Percentiles rank a stretch among this genome's conserved stretches.
Conservation (phyloP, 148 eudicot species). For the Rhododendron simsii region DNA sequence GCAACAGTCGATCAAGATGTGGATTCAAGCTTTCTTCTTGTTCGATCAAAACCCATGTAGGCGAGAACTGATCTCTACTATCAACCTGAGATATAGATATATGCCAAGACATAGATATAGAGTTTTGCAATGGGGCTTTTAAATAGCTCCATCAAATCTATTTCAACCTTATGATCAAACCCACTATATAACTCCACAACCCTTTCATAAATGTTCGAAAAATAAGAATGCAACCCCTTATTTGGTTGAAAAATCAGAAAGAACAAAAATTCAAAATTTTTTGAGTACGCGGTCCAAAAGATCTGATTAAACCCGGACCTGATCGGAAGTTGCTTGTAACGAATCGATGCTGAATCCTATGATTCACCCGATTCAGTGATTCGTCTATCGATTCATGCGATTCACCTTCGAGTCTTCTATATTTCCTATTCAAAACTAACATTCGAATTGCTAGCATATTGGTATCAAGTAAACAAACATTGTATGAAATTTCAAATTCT, state of each 20-base stretch:
- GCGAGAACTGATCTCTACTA: background rate
- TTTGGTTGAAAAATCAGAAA: background rate
- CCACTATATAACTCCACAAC: background rate
- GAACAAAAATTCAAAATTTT: background rate
- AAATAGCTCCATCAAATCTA: background rate
- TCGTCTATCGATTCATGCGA: no score
- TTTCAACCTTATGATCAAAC: background rate
- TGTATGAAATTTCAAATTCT: background rate
- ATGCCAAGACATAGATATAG: background rate
- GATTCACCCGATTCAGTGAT: no score
- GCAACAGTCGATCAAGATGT: background rate
- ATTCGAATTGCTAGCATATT: background rate
- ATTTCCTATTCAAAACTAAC: background rate
- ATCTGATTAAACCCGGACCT: background rate
- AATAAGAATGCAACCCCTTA: background rate
- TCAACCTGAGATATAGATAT: background rate
- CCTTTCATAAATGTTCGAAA: background rate
- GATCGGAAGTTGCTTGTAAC: background rate
- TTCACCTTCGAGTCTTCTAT: no score
- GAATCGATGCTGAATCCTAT: background rate
- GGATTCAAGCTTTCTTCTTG: background rate
- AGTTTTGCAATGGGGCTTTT: background rate
- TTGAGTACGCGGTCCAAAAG: background rate
- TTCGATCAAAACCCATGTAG: background rate
- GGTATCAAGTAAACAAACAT: conserved; percentile 4